Evolutionary conservation across 805 yeast species (phyloP), one percentile per base, ranked within the genome.

Genomic region (Deakozyma indianensis): DNA sequence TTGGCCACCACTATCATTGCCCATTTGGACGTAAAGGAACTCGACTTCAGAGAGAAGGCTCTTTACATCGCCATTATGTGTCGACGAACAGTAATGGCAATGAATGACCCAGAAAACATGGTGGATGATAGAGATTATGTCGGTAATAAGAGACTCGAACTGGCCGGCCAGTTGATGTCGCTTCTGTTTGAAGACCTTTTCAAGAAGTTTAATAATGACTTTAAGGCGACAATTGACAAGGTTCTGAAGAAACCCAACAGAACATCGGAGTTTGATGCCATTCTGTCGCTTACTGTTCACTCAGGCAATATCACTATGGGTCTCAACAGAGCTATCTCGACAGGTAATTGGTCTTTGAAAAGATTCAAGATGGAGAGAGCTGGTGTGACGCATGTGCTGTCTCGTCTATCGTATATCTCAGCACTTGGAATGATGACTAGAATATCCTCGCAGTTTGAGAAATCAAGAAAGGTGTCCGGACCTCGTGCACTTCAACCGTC

Each of bases 341-440:
- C 99, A 0, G 99, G 99, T 55, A 92, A 92, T 63, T 92, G 99
- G 99, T 86, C 96, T 2, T 73, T 92, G 59, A 92, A 92, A 66
- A 83, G 99, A 68, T 92, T 92, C 71, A 90, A 88, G 80, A 92
- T 92, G 99, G 98, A 92, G 66, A 77, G 98, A 50, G 98, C 98
- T 0, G 98, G 98, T 67, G 98, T 92, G 44, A 92, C 98, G 2
- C 98, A 92, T 62, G 96, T 92, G 35, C 70, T 92, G 46, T 82
- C 94, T 48, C 75, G 98, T 58, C 67, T 92, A 48, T 83, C 95
- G 20, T 92, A 86, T 62, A 90, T 92, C 41, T 80, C 94, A 5
- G 98, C 98, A 0, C 68, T 92, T 49, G 98, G 98, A 56, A 92
- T 92, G 98, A 92, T 92, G 98, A 92, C 98, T 11, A 82, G 98